These are phyloP conservation scores for Aspergillus conjunctus DNA, from an alignment of 495 filamentous ascomycete species.

Conservation along the genomic window DNA sequence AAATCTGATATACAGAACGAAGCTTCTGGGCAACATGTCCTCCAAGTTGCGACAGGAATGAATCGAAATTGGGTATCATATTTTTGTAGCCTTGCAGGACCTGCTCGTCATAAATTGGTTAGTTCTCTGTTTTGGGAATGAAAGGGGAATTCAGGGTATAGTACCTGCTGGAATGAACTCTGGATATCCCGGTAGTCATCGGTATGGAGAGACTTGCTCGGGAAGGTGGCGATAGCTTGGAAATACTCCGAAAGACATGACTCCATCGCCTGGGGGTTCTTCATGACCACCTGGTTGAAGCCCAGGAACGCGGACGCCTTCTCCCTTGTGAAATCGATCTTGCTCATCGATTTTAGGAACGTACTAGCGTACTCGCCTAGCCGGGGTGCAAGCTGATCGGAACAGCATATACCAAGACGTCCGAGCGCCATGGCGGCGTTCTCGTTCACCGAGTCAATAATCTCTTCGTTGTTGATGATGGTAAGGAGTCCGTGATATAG, in stretches of 20 bases:
- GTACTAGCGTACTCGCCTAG: conserved; percentile 77
- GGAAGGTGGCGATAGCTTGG: conserved; percentile 75
- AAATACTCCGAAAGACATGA: conserved; percentile 80
- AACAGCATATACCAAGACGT: conserved; percentile 80
- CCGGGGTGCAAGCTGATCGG: conserved; percentile 74
- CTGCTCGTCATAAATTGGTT: conserved; percentile 44
- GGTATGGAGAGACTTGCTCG: conserved; percentile 55
- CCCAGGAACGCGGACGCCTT: conserved; percentile 92
- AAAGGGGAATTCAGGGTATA: conserved; percentile 2
- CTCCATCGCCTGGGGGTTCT: conserved; percentile 92
- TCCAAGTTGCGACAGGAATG: conserved; percentile 72
- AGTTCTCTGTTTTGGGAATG: conserved; percentile 9
- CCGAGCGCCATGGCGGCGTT: conserved; percentile 95
- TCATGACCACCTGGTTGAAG: conserved; percentile 79
- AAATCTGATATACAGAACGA: conserved; percentile 49
- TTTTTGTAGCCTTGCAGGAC: conserved; percentile 79
- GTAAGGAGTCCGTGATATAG: conserved; percentile 72
- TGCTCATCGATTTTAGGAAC: conserved; percentile 79
- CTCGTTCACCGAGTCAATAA: conserved; percentile 89
- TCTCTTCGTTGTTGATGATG: conserved; percentile 79
- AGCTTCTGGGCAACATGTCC: conserved; percentile 61
- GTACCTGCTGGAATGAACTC: conserved; percentile 55
- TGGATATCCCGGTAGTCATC: conserved; percentile 55
- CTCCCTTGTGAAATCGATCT: conserved; percentile 87
- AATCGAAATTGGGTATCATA: conserved; percentile 82